Base-by-base conservation (phyloP, 108 stramenopile species). In the Skeletonema costatum region DNA sequence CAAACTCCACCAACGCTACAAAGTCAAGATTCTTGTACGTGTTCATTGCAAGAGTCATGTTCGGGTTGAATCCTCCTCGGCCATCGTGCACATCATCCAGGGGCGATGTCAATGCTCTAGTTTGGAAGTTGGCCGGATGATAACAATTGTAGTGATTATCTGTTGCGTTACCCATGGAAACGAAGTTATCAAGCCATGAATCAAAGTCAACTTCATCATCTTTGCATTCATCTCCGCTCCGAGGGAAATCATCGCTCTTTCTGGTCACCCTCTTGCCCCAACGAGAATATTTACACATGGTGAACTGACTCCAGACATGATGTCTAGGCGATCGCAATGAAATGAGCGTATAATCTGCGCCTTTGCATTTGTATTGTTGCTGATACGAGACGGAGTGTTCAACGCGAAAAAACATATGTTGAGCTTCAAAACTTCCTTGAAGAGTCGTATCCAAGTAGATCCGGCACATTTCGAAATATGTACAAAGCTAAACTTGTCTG, bases 91-190 rank as follows among this genome's bases (percentile, higher is more conserved):
- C n/a, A 32, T 21, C 53, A 16, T 25, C 30, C 10, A 58, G 30
- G 0, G 58, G 16, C 8, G 70, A 71, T 21, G 44, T 50, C 9
- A 71, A 21, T 12, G 44, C 44, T 39, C 70, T 35, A 71, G 17
- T 62, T 62, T 71, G 70, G 16, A 61, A 71, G 19, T 71, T 71
- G 35, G 70, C 70, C 44, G 70, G 70, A 38, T 71, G 70, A 32
- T 71, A 71, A 50, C 70, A 71, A 38, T 59, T 71, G 70, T 60
- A 71, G 36, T 62, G 29, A 21, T 59, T 50, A 29, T 38, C 13
- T n/a, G 29, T 11, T 60, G 19, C 21, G 17, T 9, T 12, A 19
- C 19, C 58, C 70, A 38, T 38, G 2, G 60, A 25, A 17, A 70
- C 38, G 31, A 71, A 71, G 17, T 71, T 51, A 39, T 59, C 70